A percentile compares a stretch with the other conserved stretches of the same genome.
phyloP scores from a whole-genome alignment of 2,329 filamentous ascomycete genomes.

The Alternaria angustiovoidea region DNA sequence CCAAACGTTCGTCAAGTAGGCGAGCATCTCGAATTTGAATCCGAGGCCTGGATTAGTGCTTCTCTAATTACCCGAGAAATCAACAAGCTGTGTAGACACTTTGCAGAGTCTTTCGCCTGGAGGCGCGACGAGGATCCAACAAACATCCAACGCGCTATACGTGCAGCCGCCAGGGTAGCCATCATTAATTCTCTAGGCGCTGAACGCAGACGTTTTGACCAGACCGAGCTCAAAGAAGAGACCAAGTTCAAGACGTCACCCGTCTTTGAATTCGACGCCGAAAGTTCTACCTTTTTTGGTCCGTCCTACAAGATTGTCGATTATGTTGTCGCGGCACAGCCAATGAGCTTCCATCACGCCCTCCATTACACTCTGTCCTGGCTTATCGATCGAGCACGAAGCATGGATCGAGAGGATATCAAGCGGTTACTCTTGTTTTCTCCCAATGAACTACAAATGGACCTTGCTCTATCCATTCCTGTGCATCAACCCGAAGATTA shows the following conservation, averaged over 20 bases:
- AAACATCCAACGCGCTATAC: conserved; percentile 75
- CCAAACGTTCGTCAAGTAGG: conserved; percentile 91
- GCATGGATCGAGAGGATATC: conserved; percentile 73
- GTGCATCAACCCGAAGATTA: conserved; percentile 76
- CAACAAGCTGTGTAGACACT: conserved; percentile 87
- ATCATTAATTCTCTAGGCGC: conserved; percentile 88
- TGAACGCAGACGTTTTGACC: conserved; percentile 85
- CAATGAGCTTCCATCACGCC: conserved; percentile 97
- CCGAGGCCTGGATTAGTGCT: conserved; percentile 96
- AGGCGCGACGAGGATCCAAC: conserved; percentile 69
- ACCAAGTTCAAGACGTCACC: conserved; percentile 79
- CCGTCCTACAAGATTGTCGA: conserved; percentile 71
- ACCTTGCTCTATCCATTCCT: conserved; percentile 63
- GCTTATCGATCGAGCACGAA: conserved; percentile 88
- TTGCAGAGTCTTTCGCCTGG: conserved; percentile 84
- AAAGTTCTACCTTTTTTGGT: conserved; percentile 38
- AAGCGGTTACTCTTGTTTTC: conserved; percentile 75
- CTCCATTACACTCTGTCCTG: conserved; percentile 96
- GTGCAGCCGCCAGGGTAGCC: conserved; percentile 79
- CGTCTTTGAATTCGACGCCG: conserved; percentile 79
- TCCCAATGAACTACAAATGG: conserved; percentile 71
- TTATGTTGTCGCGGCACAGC: conserved; percentile 86
- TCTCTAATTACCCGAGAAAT: conserved; percentile 94
- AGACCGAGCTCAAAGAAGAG: conserved; percentile 87
- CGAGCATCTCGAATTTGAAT: conserved; percentile 98